These are phyloP conservation scores for Anthracocystis panici-leucophaei DNA, from an alignment of 1,284 basidiomycete genomes.

Conservation along the genomic window DNA sequence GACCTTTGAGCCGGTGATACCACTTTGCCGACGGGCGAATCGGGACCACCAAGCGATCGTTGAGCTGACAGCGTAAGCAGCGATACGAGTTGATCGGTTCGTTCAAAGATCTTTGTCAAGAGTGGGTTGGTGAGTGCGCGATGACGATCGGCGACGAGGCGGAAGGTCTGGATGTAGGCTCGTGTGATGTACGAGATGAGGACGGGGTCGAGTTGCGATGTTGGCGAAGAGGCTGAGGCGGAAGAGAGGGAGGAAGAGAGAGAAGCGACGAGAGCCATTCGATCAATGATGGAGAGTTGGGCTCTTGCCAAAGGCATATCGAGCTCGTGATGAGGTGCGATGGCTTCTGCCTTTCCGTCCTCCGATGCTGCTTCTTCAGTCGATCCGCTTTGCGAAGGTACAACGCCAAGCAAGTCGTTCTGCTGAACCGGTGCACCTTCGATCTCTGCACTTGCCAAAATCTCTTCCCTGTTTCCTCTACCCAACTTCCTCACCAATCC, in stretches of 20 bases:
- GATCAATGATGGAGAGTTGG: conserved; percentile 34
- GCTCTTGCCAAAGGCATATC: conserved; percentile 41
- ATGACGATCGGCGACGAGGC: conserved; percentile 2
- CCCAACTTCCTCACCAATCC: conserved; percentile 21
- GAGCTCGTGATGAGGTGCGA: conserved; percentile 19
- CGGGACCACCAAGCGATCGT: background rate
- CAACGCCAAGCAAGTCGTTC: conserved; percentile 25
- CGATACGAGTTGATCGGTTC: conserved; percentile 21
- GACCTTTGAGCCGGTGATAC: background rate
- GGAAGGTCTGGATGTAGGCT: conserved; percentile 29
- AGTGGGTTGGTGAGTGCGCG: conserved; percentile 18
- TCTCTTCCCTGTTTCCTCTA: conserved; percentile 7
- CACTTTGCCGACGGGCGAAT: background rate
- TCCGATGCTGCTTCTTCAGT: conserved; percentile 4
- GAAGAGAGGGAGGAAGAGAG: conserved; percentile 15
- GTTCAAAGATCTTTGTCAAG: conserved; percentile 11
- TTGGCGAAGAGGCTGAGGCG: background rate
- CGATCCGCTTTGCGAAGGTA: background rate
- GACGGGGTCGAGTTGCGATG: conserved; percentile 9
- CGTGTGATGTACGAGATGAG: conserved; percentile 26
- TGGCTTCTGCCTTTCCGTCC: conserved; percentile 29
- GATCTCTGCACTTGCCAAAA: conserved; percentile 26
- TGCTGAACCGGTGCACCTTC: conserved; percentile 26
- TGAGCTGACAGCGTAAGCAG: conserved; percentile 21
- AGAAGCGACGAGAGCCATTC: conserved; percentile 29